phyloP scores from a whole-genome alignment of 2,329 filamentous ascomycete genomes.

The Rhynchosporium agropyri region DNA sequence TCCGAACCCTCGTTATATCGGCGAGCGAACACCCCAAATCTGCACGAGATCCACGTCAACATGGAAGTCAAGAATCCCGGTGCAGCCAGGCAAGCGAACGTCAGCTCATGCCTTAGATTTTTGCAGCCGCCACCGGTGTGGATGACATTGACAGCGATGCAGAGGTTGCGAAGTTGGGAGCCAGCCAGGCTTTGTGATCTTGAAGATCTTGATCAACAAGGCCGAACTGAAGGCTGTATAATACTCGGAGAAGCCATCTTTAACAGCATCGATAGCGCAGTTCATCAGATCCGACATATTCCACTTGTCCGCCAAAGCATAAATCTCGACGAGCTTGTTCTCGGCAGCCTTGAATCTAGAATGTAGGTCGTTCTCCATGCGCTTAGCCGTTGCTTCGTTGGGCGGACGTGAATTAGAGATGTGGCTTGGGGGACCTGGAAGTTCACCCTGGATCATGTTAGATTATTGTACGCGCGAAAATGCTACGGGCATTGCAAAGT shows the following conservation, averaged over 20 bases:
- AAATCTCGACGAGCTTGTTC: conserved; percentile 25
- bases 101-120: conserved; percentile 25
- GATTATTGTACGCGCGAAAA: neutral
- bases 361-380: neutral
- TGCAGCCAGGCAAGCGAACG: conserved; percentile 17
- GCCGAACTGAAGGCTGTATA: conserved; percentile 27
- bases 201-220: conserved; percentile 19
- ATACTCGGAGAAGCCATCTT: conserved; percentile 29
- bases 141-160: conserved; percentile 27
- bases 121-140: conserved; percentile 29
- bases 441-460: neutral
- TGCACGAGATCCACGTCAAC: conserved; percentile 30
- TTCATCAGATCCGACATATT: conserved; percentile 27
- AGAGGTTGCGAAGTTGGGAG: conserved; percentile 29
- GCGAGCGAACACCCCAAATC: conserved; percentile 25
- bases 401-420: neutral
- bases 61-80: conserved; percentile 26
- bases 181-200: conserved; percentile 22
- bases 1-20: conserved; percentile 20
- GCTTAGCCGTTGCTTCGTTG: neutral
- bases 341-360: conserved; percentile 20
- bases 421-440: neutral
- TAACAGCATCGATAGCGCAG: conserved; percentile 29
- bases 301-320: conserved; percentile 27
- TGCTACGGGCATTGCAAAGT: neutral